A percentile compares a stretch with the other conserved stretches of the same genome.
These are phyloP conservation scores for Codiaeum variegatum DNA, from an alignment of 441 rosid species.

Conservation along the genomic window DNA sequence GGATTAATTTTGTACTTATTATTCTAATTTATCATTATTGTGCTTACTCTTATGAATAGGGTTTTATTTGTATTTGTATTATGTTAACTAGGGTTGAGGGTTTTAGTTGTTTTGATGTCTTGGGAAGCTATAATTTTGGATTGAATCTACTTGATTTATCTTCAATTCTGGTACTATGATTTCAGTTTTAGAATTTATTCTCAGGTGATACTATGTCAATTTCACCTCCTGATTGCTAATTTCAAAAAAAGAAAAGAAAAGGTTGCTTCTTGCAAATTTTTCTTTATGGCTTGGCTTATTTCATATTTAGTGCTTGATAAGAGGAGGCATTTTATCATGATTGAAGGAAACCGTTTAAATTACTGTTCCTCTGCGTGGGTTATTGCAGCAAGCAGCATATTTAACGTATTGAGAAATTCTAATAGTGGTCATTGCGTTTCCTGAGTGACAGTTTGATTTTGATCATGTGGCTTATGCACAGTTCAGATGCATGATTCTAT, in stretches of 20 bases:
- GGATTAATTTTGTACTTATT: not conserved
- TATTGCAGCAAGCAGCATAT: not conserved
- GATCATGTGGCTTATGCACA: not conserved
- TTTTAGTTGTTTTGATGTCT: not conserved
- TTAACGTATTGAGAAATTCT: not conserved
- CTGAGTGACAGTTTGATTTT: not conserved
- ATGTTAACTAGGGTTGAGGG: slow-evolving; percentile 12
- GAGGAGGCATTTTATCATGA: not conserved
- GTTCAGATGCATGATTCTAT: not conserved
- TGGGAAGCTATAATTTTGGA: not conserved
- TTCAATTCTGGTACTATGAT: not conserved
- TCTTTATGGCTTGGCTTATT: not conserved
- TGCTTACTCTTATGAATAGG: not conserved
- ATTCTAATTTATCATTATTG: not conserved
- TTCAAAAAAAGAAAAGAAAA: not conserved
- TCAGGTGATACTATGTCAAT: not conserved
- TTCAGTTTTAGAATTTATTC: not conserved
- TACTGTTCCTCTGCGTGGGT: too few species aligned
- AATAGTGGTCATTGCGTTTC: not conserved
- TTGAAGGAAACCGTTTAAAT: not conserved
- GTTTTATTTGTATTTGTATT: not conserved
- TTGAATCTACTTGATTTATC: not conserved
- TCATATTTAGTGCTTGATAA: not conserved
- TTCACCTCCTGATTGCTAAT: not conserved
- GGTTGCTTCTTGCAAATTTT: not conserved